Evolutionary conservation across 495 filamentous ascomycete genomes (phyloP), one percentile per base, ranked within the genome.

Genomic region (Ramalina intermedia): DNA sequence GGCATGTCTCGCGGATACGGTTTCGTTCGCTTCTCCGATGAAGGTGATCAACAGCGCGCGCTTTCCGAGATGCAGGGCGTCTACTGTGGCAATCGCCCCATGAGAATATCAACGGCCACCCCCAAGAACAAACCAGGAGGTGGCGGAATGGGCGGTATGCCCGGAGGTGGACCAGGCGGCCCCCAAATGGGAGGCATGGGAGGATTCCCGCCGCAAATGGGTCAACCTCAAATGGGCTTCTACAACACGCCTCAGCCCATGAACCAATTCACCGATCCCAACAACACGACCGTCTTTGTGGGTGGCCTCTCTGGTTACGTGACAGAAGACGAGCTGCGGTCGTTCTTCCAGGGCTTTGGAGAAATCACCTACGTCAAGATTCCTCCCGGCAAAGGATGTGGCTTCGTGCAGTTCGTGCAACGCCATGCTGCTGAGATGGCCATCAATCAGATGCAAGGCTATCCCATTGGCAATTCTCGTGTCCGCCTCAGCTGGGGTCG

Each of bases 341-440:
- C 89, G 9, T 99, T 99, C 76, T 99, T 99, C 81, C 91, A 99
- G 63, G 91, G 91, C 47, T 99, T 99, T 60, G 91, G 91, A 43
- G 91, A 98, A 60, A 99, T 99, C 66, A 99, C 91, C 60, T 99
- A 99, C 66, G 91, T 99, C 70, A 99, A 99, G 79, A 99, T 99
- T 54, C 91, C 91, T 39, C 91, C 93, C 29, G 91, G 91, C 61
- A 99, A 99, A 77, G 91, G 91, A 54, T 99, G 91, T 60, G 91
- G 91, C 43, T 99, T 99, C 61, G 91, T 99, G 42, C 91, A 99
- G 64, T 99, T 99, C 58, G 93, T 99, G 46, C 91, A 99, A 67
- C 88, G 91, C 52, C 91, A 99, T 66, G 91, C 91, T 16, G 91
- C 91, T 18, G 91, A 99, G 72, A 99, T 99, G 91, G 91, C 91